Evolutionary conservation across 768 basidiomycete genomes (phyloP).

Genomic region (Lactarius akahatsu): DNA sequence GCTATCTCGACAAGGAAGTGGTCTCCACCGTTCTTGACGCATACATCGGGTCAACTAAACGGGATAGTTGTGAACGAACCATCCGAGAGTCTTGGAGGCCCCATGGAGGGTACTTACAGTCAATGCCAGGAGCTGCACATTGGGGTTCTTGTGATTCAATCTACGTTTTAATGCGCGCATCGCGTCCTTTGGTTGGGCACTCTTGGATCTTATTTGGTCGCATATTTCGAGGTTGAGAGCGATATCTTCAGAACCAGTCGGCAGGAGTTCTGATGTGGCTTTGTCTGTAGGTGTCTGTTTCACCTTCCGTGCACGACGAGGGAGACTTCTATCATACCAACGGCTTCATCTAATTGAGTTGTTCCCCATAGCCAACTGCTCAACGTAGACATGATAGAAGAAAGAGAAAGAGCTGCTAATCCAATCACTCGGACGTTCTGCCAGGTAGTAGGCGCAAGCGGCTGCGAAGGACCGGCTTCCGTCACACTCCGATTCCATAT

Average conservation of each 20-base stretch:
- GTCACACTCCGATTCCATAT: conserved; percentile 19
- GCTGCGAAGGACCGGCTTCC: not conserved
- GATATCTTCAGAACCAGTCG: conserved; percentile 83
- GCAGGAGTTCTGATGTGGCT: conserved; percentile 88
- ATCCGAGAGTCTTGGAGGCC: not conserved
- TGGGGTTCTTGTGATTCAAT: conserved; percentile 92
- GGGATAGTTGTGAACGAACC: conserved; percentile 14
- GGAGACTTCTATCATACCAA: conserved; percentile 19
- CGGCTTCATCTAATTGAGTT: conserved; percentile 28
- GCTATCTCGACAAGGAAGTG: conserved; percentile 82
- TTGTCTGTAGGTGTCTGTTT: conserved; percentile 59
- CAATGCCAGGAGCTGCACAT: conserved; percentile 87
- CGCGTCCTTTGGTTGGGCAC: conserved; percentile 78
- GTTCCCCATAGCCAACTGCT: conserved; percentile 30
- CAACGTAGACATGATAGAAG: conserved; percentile 26
- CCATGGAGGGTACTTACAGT: conserved; percentile 52
- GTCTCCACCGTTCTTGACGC: conserved; percentile 97
- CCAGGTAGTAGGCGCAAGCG: not conserved
- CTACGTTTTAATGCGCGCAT: conserved; percentile 87
- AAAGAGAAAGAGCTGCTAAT: conserved; percentile 4
- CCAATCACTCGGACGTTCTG: not conserved
- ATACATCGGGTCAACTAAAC: conserved; percentile 80
- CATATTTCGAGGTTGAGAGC: conserved; percentile 94
- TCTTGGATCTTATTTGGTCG: conserved; percentile 93
- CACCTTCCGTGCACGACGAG: not conserved